Evolutionary conservation across 768 basidiomycete genomes (phyloP).

Genomic region (Trametes villosa): DNA sequence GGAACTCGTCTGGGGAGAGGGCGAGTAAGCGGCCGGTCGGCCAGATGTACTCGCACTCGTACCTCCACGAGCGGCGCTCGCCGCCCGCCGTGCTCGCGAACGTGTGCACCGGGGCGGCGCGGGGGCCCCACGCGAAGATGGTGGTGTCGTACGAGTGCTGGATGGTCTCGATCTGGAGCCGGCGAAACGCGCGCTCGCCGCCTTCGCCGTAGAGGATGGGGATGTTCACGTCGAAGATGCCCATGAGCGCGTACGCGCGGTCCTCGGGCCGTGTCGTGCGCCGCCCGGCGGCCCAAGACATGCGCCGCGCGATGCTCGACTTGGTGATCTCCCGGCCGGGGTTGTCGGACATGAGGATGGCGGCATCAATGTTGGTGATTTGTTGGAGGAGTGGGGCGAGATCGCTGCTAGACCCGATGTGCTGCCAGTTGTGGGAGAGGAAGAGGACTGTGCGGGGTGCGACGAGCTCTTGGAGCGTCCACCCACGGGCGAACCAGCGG

Average conservation of each 20-base stretch:
- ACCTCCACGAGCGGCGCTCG: neutral
- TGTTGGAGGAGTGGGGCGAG: neutral
- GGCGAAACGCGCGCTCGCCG: no score
- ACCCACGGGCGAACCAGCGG: no score
- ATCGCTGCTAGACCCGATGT: neutral
- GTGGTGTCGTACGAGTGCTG: neutral
- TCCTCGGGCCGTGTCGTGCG: no score
- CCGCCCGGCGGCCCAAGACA: no score
- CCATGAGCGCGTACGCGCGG: no score
- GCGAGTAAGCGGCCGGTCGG: neutral
- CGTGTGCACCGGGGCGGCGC: no score
- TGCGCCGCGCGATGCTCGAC: neutral
- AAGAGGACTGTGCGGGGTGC: neutral
- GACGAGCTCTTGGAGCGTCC: neutral
- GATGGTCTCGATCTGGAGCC: slow-evolving; percentile 8
- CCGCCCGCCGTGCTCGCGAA: neutral
- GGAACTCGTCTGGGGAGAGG: neutral
- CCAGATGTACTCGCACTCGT: no score
- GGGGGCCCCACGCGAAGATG: slow-evolving; percentile 1
- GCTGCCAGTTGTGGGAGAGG: neutral
- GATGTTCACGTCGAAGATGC: no score
- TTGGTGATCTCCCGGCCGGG: no score
- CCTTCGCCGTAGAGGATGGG: no score
- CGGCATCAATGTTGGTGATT: neutral
- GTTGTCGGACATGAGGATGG: neutral